A percentile compares a stretch with the other conserved stretches of the same genome.
Evolutionary conservation across 202 grass and related monocot genomes (phyloP).

Genomic region (Musa balbisiana): DNA sequence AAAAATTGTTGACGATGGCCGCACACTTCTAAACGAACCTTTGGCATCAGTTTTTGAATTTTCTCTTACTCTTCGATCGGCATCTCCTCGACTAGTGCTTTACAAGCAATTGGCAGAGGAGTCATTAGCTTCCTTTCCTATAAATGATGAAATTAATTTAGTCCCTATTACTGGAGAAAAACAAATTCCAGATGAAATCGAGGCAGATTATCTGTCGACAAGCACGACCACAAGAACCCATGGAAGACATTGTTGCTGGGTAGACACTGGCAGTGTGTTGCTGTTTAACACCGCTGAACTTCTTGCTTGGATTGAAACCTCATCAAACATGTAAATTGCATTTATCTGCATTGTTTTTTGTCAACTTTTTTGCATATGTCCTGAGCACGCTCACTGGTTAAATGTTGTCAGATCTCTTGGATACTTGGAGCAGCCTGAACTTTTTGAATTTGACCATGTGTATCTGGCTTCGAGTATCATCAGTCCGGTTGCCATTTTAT

Average conservation of each 20-base stretch:
- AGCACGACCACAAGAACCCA: slow-evolving; percentile 20
- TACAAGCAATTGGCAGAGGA: slow-evolving; percentile 84
- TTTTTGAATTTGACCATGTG: slow-evolving; percentile 95
- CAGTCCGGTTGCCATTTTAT: slow-evolving; percentile 64
- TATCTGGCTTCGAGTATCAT: slow-evolving; percentile 52
- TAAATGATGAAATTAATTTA: slow-evolving; percentile 20
- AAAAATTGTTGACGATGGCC: slow-evolving; percentile 62
- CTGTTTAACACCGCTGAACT: slow-evolving; percentile 58
- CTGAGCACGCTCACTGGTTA: neutral
- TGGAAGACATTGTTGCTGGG: slow-evolving; percentile 81
- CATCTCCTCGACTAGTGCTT: slow-evolving; percentile 80
- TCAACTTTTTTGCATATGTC: slow-evolving; percentile 14
- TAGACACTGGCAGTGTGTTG: slow-evolving; percentile 63
- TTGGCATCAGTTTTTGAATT: slow-evolving; percentile 81
- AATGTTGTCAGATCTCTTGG: slow-evolving; percentile 33
- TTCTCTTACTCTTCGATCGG: slow-evolving; percentile 86
- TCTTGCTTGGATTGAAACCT: slow-evolving; percentile 56
- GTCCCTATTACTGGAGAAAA: slow-evolving; percentile 23
- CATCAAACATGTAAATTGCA: slow-evolving; percentile 38
- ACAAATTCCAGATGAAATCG: slow-evolving; percentile 35
- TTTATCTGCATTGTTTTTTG: slow-evolving; percentile 8
- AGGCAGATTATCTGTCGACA: slow-evolving; percentile 12
- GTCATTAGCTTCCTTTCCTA: slow-evolving; percentile 53
- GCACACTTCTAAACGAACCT: slow-evolving; percentile 52
- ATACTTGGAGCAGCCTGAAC: slow-evolving; percentile 52